Conservation (phyloP, 225 moss, liverwort and hornwort genomes). For the Straminergon stramineum region DNA sequence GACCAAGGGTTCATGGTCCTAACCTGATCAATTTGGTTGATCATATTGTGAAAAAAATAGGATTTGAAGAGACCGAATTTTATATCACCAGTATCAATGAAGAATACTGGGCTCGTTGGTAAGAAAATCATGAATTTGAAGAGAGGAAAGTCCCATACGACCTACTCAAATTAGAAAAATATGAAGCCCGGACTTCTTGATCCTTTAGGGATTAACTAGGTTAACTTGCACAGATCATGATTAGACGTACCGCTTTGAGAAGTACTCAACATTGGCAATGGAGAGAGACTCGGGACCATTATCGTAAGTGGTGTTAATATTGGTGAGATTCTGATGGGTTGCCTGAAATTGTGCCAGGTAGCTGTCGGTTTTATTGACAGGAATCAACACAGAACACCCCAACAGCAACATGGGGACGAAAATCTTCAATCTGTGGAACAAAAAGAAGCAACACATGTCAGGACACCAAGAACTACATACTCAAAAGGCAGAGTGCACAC, state of each 20-base stretch:
- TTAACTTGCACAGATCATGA: neutral
- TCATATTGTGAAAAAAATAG: neutral
- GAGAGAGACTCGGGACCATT: constrained; percentile 47
- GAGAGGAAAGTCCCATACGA: neutral
- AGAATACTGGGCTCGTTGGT: neutral
- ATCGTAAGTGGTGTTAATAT: neutral
- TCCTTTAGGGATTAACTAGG: neutral
- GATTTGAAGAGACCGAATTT: too few species aligned
- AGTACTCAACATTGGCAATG: constrained; percentile 51
- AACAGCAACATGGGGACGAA: constrained; percentile 62
- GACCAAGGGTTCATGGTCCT: neutral
- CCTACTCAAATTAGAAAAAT: neutral
- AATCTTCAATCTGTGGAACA: constrained; percentile 63
- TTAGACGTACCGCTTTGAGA: constrained; percentile 43
- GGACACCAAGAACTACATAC: neutral
- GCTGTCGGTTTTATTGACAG: constrained; percentile 59
- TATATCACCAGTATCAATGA: neutral
- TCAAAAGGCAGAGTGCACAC: neutral
- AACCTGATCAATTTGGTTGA: neutral
- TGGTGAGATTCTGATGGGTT: neutral
- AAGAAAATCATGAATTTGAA: neutral
- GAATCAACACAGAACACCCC: constrained; percentile 58
- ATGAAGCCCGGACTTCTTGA: neutral
- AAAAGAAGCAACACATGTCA: neutral
- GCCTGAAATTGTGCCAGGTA: constrained; percentile 6